Base-by-base conservation (phyloP, 306 rosid species). In the Parietaria judaica region DNA sequence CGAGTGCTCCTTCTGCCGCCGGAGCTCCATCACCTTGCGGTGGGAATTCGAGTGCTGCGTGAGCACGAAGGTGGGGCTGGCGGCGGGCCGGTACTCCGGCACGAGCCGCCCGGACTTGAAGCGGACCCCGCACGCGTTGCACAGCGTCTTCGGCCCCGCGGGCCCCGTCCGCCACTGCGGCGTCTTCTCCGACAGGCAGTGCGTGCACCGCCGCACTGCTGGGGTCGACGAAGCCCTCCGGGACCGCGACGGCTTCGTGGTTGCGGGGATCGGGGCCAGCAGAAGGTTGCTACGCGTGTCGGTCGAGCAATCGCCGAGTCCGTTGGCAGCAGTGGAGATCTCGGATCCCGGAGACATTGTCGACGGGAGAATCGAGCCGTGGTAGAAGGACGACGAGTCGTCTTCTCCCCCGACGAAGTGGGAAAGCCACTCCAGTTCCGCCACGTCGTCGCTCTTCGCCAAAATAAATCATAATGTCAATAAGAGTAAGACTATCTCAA, bases 91-190 rank as follows among this genome's bases (percentile, higher is more conserved):
- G 71, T 84, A 84, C 56, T 84, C 87, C 0, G 91, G 91, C 11
- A 81, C 77, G 3, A 84, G 78, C 13, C 85, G 73, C 3, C 87
- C 91, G 7, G 87, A 81, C 72, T 84, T 84, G 81, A 50, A 84
- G 11, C 91, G 60, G 0, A 84, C 87, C 4, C 91, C 87, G 55
- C 91, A 84, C 0, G 91, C 87, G 46, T 84, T 84, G 73, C 90
- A 81, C 4, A 84, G 83, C 12, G 87, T 84, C 71, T 81, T 84
- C 0, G 90, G 90, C 35, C 91, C 87, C 72, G 73, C 58, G 17
- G 91, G 91, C 4, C 91, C 85, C 4, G 91, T 79, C 57, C 87
- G 60, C 91, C 91, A 84, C 60, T 84, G 85, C 49, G 91, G 87
- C 49, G 85, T 84, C 72, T 81, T 84, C 54, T 76, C 80, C 62